Base-by-base conservation (phyloP, 805 yeast genomes). In the Saccharomycopsis sp. region DNA sequence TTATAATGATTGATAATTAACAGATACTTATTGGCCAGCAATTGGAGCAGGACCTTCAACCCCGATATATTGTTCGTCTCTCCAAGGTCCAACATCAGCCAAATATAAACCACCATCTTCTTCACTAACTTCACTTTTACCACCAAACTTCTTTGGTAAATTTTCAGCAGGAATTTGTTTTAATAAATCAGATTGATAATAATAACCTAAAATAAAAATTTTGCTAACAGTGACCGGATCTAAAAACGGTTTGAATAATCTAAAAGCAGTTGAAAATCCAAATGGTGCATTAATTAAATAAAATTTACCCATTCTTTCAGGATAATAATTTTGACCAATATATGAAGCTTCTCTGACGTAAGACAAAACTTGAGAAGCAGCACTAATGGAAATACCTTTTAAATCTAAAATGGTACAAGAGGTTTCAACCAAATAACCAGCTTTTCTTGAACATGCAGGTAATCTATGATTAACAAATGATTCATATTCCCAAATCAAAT, bases 281-380 rank as follows among this genome's bases (percentile, higher is more conserved):
- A 87, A 92, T 49, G 98, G 98, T 1, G 97, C 95, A 57, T 92
- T 92, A 63, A 92, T 85, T 53, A 88, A 67, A 64, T 87, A 89
- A 59, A 89, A 92, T 62, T 84, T 87, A 57, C 98, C 98, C 98
- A 92, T 92, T 63, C 97, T 82, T 70, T 92, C 98, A 13, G 98
- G 98, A 60, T 92, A 92, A 64, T 84, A 89, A 66, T 92, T 85
- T 69, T 92, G 98, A 45, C 97, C 96, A 53, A 92, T 85, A 54
- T 73, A 67, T 12, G 96, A 84, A 8, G 98, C 96, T 63, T 88
- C 96, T 59, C 79, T 78, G 41, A 92, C 94, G 62, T 87, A 92
- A 10, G 79, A 69, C 49, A 86, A 68, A 32, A 92, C 98, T 58
- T 80, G 85, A 49, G 79, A 76, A 20, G 94, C 95, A 36, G 92